Evolutionary conservation across 176 grass and related monocot genomes (phyloP), one percentile per base, ranked within the genome.

Genomic region (Poa pratensis): DNA sequence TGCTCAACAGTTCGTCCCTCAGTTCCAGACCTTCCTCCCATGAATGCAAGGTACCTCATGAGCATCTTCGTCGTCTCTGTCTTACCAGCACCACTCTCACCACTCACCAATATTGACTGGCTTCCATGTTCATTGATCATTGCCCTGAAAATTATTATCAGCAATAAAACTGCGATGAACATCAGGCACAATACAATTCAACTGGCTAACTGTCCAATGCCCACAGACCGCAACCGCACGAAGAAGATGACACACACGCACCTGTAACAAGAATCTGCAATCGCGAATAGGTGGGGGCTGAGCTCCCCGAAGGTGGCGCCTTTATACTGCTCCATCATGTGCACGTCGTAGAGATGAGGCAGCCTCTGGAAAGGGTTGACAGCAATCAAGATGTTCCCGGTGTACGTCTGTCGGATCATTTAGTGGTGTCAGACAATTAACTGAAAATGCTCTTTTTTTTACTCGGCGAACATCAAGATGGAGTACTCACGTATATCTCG

Each of bases 241-340:
- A 35, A 22, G 10, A 83, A 70, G 45, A 20, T 34, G 27, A 20
- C 27, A 35, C 74, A 22, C 62, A 27, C 62, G 19, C 35, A 92
- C 62, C 95, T 95, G 87, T 97, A 97, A 72, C 91, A 95, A 74
- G 89, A 86, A 77, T 98, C 95, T 7, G 93, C 95, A 1, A 98
- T 86, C 0, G 93, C 95, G 17, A 98, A 98, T 6, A 95, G 90
- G 81, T 98, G 95, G 0, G 95, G 95, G 82, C 93, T 98, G 32
- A 98, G 87, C 76, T 98, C 95, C 37, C 95, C 95, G 40, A 98
- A 92, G 17, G 85, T 52, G 75, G 95, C 93, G 4, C 95, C 95
- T 77, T 93, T 98, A 78, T 98, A 98, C 81, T 98, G 93, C 86
- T 93, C 90, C 95, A 98, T 97, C 95, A 95, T 97, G 59, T 98